Evolutionary conservation across 805 yeast genomes (phyloP).

Genomic region (Crinitomyces ghanaensis): DNA sequence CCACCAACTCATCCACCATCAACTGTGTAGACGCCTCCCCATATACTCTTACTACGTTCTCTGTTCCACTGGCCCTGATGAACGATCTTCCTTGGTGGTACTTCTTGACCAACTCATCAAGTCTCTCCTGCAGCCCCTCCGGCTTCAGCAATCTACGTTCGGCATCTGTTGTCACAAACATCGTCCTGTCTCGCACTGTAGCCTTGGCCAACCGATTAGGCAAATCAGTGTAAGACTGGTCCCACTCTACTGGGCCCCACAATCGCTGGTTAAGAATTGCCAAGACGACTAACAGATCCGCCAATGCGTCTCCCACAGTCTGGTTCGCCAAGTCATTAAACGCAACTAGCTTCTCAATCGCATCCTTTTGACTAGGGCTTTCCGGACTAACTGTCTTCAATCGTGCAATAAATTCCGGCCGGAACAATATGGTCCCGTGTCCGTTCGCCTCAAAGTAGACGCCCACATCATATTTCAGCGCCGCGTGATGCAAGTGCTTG

Average conservation of each 20-base stretch:
- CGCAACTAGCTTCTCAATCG: conserved; percentile 43
- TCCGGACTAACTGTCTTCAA: conserved; percentile 29
- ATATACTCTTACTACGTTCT: conserved; percentile 91
- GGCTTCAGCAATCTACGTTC: conserved; percentile 77
- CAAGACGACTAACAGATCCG: conserved; percentile 77
- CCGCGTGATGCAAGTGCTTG: conserved; percentile 90
- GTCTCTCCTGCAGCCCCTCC: conserved; percentile 57
- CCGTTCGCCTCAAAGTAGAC: conserved; percentile 98
- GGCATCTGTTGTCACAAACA: conserved; percentile 79
- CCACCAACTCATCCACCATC: conserved; percentile 37
- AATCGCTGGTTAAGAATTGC: conserved; percentile 46
- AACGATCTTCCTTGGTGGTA: conserved; percentile 66
- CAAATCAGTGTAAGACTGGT: conserved; percentile 62
- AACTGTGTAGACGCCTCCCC: conserved; percentile 63
- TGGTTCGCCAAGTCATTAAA: conserved; percentile 76
- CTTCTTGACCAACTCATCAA: conserved; percentile 52
- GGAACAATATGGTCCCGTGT: conserved; percentile 92
- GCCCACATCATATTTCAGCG: conserved; percentile 75
- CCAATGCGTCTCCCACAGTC: conserved; percentile 96
- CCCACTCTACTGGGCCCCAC: conserved; percentile 63
- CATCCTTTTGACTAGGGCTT: conserved; percentile 35
- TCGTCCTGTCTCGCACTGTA: conserved; percentile 66
- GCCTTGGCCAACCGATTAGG: conserved; percentile 81
- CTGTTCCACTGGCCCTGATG: conserved; percentile 96
- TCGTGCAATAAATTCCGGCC: conserved; percentile 35